Base-by-base conservation (phyloP, 2,329 filamentous ascomycete genomes). In the Thielaviopsis punctulata region DNA sequence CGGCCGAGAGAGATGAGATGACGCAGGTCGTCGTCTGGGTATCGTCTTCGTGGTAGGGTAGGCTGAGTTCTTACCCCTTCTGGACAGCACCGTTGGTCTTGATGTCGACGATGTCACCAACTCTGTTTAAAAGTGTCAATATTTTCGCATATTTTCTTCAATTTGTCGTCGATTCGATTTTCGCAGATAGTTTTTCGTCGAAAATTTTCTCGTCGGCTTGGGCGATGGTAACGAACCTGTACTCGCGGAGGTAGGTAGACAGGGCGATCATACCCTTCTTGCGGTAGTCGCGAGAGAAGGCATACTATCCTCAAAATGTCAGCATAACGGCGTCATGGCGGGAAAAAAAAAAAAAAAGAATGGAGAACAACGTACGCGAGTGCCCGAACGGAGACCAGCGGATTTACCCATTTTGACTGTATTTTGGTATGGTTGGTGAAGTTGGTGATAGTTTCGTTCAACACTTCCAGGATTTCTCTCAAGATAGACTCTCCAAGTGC, bases 21-120 rank as follows among this genome's bases (percentile, higher is more conserved):
- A 15, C 30, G 30, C 30, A 36, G n/a, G 27, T 44, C 45, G 48
- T 36, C 30, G 13, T 36, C 13, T 36, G 13, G 4, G 22, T 49
- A 5, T 49, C 27, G 50, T 45, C 49, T 54, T 33, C 49, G 33
- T 48, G 44, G 43, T 48, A 43, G 56, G 56, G 57, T 56, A 54
- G 49, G 57, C 49, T 36, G 54, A 48, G 24, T 51, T 60, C 82
- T 81, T 76, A 92, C 85, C 88, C 89, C 82, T 95, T 94, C 78
- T 95, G 89, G 60, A 93, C 85, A 67, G 88, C 92, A 84, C 89
- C 92, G 77, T 98, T 96, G 68, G 85, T 86, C 75, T 94, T 93
- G 71, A 98, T 87, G 70, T 98, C 92, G 67, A 98, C 92, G 64
- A 96, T 95, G 68, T 98, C 92, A 71, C 92, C 92, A 67, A 98